Evolutionary conservation across 768 basidiomycete genomes (phyloP).

Genomic region (Exidia glandulosa): DNA sequence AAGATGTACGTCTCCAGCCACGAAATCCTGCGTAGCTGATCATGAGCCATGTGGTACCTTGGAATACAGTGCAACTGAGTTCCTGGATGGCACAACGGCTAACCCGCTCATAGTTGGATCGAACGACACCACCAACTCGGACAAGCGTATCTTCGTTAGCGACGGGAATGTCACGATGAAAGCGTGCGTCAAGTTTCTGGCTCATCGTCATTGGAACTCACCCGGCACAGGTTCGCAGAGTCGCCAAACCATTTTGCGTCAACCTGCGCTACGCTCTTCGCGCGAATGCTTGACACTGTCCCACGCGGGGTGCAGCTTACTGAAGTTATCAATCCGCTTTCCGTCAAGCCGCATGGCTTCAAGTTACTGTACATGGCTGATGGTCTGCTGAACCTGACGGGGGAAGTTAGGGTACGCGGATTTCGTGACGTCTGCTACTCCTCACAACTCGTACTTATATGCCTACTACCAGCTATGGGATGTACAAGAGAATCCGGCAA

Average conservation of each 20-base stretch:
- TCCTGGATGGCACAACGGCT: conserved; percentile 27
- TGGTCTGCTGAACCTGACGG: background rate
- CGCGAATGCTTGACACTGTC: conserved; percentile 40
- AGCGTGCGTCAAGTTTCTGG: conserved; percentile 14
- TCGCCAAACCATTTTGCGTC: conserved; percentile 21
- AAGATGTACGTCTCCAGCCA: conserved; percentile 12
- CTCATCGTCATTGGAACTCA: too few relatives aligned
- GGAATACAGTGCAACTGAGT: conserved; percentile 27
- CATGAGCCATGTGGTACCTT: conserved; percentile 26
- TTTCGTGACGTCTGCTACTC: too few relatives aligned
- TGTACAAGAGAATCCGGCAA: too few relatives aligned
- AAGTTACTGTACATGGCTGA: background rate
- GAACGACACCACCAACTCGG: conserved; percentile 29
- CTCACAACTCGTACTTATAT: too few relatives aligned
- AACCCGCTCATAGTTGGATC: conserved; percentile 26
- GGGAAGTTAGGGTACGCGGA: background rate
- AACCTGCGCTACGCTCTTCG: conserved; percentile 29
- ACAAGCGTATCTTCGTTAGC: conserved; percentile 28
- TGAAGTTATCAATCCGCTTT: conserved; percentile 18
- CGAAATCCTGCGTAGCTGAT: conserved; percentile 32
- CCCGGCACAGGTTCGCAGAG: conserved; percentile 19
- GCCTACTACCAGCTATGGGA: too few relatives aligned
- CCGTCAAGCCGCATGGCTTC: background rate
- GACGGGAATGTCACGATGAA: conserved; percentile 33
- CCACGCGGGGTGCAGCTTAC: conserved; percentile 33